These are phyloP conservation scores for Tylopilus rubrobrunneus DNA, from an alignment of 768 basidiomycete genomes.

Conservation along the genomic window DNA sequence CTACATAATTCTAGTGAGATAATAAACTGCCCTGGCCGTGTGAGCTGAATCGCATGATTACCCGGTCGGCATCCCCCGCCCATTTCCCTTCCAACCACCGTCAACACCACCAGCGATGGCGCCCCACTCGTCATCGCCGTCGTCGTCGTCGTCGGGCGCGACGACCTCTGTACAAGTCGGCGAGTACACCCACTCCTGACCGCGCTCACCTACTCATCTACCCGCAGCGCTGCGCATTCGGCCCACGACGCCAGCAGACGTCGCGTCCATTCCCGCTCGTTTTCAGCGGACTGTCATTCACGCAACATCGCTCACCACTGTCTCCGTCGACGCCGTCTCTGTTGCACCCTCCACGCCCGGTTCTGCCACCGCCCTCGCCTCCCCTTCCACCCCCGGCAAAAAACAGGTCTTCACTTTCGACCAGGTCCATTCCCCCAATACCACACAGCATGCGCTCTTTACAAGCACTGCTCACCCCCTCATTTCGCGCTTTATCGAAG, in stretches of 20 bases:
- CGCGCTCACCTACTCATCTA: background rate
- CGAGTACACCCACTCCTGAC: constrained; percentile 38
- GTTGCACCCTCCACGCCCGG: constrained; percentile 48
- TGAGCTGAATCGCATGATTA: constrained; percentile 17
- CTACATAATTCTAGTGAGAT: constrained; percentile 28
- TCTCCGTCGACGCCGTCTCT: constrained; percentile 75
- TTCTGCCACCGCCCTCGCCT: constrained; percentile 44
- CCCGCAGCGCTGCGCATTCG: constrained; percentile 81
- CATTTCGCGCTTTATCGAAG: constrained; percentile 82
- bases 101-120: constrained; percentile 57
- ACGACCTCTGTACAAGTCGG: constrained; percentile 94
- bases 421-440: constrained; percentile 84
- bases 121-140: constrained; percentile 42
- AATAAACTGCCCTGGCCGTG: constrained; percentile 13
- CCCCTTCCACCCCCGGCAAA: constrained; percentile 55
- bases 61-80: constrained; percentile 28
- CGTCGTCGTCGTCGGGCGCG: constrained; percentile 55
- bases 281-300: constrained; percentile 91
- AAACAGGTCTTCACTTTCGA: constrained; percentile 91
- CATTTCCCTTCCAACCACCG: constrained; percentile 25
- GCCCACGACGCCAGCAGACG: constrained; percentile 81
- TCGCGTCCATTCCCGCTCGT: constrained; percentile 83
- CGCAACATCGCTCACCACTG: constrained; percentile 64
- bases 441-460: constrained; percentile 84
- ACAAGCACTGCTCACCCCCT: constrained; percentile 81